Percentiles rank a stretch among this genome's conserved stretches.
Conservation (phyloP, 768 basidiomycete species). For the Suillus luteus region DNA sequence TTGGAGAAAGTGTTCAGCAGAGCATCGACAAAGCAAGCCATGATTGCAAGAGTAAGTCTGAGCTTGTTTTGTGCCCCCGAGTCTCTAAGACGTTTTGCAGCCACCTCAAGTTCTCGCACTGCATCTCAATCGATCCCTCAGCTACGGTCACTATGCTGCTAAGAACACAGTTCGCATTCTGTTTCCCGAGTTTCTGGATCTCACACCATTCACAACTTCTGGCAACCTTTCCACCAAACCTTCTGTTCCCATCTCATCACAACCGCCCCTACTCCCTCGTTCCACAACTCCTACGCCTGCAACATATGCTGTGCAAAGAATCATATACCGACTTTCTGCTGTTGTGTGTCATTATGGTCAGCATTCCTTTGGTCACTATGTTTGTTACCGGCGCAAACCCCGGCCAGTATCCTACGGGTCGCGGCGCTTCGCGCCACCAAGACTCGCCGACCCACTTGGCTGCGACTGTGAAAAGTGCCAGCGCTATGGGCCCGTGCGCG, state of each 20-base stretch:
- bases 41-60: conserved; percentile 78
- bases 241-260: conserved; percentile 68
- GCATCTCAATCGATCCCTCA: conserved; percentile 91
- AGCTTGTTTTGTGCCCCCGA: not conserved
- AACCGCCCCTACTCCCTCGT: conserved; percentile 48
- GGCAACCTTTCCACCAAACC: conserved; percentile 74
- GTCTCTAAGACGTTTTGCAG: conserved; percentile 39
- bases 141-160: conserved; percentile 70
- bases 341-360: conserved; percentile 93
- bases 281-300: conserved; percentile 60
- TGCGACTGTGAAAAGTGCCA: conserved; percentile 51
- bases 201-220: conserved; percentile 86
- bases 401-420: conserved; percentile 41
- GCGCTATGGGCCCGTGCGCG: conserved; percentile 57
- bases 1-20: conserved; percentile 76
- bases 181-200: conserved; percentile 88
- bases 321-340: conserved; percentile 83
- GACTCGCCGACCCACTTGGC: conserved; percentile 42
- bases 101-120: conserved; percentile 86
- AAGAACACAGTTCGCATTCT: conserved; percentile 83
- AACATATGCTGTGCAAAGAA: conserved; percentile 52
- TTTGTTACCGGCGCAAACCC: conserved; percentile 88
- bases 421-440: conserved; percentile 43
- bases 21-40: conserved; percentile 86
- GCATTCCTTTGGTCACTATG: conserved; percentile 93